A percentile compares a stretch with the other conserved stretches of the same genome.
phyloP scores from a whole-genome alignment of 257 asterid species.

The Ilex asprella region DNA sequence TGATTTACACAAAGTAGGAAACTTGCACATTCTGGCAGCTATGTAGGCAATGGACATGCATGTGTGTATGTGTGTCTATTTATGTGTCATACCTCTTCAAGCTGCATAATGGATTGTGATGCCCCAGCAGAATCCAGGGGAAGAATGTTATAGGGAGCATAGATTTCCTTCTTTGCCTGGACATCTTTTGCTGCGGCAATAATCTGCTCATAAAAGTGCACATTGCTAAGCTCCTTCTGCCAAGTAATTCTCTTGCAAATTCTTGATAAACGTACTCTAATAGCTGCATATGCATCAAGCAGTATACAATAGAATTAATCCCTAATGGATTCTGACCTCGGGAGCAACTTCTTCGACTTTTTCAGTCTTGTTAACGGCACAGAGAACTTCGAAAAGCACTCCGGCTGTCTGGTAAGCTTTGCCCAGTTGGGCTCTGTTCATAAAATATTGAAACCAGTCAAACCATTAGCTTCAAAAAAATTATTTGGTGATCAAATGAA shows the following conservation, averaged over 20 bases:
- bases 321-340: slow-evolving; percentile 52
- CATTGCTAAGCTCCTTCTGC: not conserved
- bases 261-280: not conserved
- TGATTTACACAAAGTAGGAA: slow-evolving; percentile 17
- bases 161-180: slow-evolving; percentile 88
- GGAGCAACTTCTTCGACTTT: slow-evolving; percentile 95
- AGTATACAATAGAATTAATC: not conserved
- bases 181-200: slow-evolving; percentile 97
- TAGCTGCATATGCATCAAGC: slow-evolving; percentile 9
- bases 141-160: slow-evolving; percentile 87
- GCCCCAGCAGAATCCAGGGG: slow-evolving; percentile 97
- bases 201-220: slow-evolving; percentile 45
- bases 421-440: slow-evolving; percentile 86
- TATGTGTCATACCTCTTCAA: slow-evolving; percentile 67
- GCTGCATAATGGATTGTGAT: slow-evolving; percentile 94
- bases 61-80: slow-evolving; percentile 7
- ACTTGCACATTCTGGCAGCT: slow-evolving; percentile 4
- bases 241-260: slow-evolving; percentile 6
- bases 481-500: no score
- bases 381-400: slow-evolving; percentile 94
- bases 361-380: slow-evolving; percentile 94
- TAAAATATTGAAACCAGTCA: not conserved
- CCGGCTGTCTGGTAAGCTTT: slow-evolving; percentile 99
- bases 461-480: no score
- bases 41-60: not conserved